Conservation (phyloP, 225 moss, liverwort and hornwort species). For the Marchantia polymorpha region DNA sequence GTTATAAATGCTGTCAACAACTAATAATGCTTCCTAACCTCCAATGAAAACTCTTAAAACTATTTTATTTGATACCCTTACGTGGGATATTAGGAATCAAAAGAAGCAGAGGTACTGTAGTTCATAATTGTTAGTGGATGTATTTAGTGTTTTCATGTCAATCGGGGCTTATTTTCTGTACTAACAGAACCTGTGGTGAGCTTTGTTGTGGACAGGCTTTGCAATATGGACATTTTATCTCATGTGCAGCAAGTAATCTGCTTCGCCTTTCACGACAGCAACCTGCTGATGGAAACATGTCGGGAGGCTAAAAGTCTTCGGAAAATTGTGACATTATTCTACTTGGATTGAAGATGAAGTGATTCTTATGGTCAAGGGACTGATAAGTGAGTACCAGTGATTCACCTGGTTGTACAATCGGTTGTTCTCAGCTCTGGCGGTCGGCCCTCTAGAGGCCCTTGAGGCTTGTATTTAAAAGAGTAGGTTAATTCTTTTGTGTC, state of each 20-base stretch:
- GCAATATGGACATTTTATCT: slow-evolving; percentile 99
- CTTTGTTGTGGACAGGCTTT: slow-evolving; percentile 57
- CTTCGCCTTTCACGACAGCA: slow-evolving; percentile 99
- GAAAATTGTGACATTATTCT: slow-evolving; percentile 98
- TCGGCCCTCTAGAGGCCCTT: slow-evolving; percentile 14
- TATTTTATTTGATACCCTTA: not conserved
- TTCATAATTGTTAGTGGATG: too few species aligned
- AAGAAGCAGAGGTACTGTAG: too few species aligned
- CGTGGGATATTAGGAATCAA: too few species aligned
- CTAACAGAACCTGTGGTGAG: not conserved
- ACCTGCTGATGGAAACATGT: slow-evolving; percentile 99
- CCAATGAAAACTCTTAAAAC: too few species aligned
- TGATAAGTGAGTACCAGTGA: not conserved
- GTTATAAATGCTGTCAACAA: too few species aligned
- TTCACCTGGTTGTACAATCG: slow-evolving; percentile 9
- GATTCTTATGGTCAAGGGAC: not conserved
- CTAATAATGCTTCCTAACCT: too few species aligned
- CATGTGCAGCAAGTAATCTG: slow-evolving; percentile 99
- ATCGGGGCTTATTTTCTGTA: not conserved
- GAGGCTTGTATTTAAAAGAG: slow-evolving; percentile 37
- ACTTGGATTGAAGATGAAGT: slow-evolving; percentile 60
- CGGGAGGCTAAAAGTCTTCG: slow-evolving; percentile 93
- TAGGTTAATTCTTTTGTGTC: slow-evolving; percentile 32
- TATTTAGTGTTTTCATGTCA: too few species aligned
- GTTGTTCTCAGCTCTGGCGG: slow-evolving; percentile 30